Conservation (phyloP, 139 green algal genomes). For the Micractinium sp. region DNA sequence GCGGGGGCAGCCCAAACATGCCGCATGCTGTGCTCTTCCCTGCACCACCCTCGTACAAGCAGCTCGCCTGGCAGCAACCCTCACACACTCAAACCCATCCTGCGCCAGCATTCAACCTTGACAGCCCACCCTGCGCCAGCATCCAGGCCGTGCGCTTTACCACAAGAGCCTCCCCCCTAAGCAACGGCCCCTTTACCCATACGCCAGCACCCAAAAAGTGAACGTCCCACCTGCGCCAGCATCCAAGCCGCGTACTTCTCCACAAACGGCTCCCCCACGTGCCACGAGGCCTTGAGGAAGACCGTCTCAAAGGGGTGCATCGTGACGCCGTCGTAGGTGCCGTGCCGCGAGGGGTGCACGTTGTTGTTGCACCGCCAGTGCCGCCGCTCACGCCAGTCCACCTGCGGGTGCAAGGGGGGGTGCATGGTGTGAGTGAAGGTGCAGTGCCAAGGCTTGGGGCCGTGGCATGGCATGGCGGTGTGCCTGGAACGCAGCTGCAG, state of each 20-base stretch:
- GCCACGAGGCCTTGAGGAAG: conserved; percentile 83
- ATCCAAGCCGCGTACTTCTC: conserved; percentile 49
- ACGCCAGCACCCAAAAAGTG: not conserved
- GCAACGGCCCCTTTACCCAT: not conserved
- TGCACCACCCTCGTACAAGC: no score
- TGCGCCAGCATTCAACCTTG: not conserved
- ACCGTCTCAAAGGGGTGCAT: conserved; percentile 84
- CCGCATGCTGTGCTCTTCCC: no score
- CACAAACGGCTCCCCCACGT: conserved; percentile 77
- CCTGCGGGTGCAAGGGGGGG: not conserved
- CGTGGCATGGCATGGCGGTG: not conserved
- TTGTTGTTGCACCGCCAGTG: conserved; percentile 81
- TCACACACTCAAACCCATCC: no score
- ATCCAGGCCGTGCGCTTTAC: not conserved
- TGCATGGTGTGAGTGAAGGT: not conserved
- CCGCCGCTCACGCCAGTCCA: conserved; percentile 55
- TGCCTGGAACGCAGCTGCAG: no score
- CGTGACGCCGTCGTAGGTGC: conserved; percentile 76
- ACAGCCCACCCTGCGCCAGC: not conserved
- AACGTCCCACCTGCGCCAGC: conserved; percentile 10
- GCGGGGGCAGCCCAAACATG: no score
- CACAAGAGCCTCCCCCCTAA: not conserved
- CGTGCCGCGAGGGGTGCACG: conserved; percentile 75
- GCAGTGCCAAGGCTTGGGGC: no score
- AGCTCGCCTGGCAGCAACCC: no score